A percentile compares a stretch with the other conserved stretches of the same genome.
Evolutionary conservation across 192 early-diverging fungal species (phyloP).

Genomic region (Linnemannia schmuckeri): DNA sequence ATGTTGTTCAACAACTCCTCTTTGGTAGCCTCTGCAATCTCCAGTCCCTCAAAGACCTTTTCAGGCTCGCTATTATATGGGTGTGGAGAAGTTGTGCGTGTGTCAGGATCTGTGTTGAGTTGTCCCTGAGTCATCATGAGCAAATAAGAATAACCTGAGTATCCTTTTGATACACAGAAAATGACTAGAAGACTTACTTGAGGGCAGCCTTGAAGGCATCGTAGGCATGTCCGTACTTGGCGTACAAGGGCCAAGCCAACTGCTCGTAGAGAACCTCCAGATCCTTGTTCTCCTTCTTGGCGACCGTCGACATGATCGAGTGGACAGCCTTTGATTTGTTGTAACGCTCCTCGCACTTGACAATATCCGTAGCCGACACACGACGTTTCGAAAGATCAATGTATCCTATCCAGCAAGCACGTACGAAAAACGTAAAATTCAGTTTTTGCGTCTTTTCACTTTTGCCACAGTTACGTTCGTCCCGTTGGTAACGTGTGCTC

Average conservation of each 20-base stretch:
- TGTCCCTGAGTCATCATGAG: conserved; percentile 1
- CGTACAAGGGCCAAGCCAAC: conserved; percentile 94
- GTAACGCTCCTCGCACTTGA: conserved; percentile 91
- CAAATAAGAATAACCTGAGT: background rate
- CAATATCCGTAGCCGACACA: conserved; percentile 89
- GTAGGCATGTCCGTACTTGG: conserved; percentile 94
- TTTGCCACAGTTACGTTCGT: background rate
- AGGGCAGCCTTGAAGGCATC: conserved; percentile 96
- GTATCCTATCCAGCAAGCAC: conserved; percentile 71
- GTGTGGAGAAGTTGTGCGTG: background rate
- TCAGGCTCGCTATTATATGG: conserved; percentile 77
- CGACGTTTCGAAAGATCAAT: conserved; percentile 97
- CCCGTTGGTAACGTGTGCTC: background rate
- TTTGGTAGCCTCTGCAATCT: conserved; percentile 67
- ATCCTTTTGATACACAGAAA: background rate
- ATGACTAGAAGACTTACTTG: conserved; percentile 59
- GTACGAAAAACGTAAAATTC: background rate
- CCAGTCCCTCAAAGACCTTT: conserved; percentile 83
- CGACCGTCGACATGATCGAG: conserved; percentile 87
- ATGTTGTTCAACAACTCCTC: conserved; percentile 86
- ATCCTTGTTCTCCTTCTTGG: conserved; percentile 80
- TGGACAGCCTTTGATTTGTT: conserved; percentile 92
- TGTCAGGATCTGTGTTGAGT: background rate
- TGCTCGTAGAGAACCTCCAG: conserved; percentile 87
- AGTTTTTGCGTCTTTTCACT: background rate